Percentiles rank a stretch among this genome's conserved stretches.
Conservation (phyloP, 2,329 filamentous ascomycete species). For the Verticillium alfalfae region DNA sequence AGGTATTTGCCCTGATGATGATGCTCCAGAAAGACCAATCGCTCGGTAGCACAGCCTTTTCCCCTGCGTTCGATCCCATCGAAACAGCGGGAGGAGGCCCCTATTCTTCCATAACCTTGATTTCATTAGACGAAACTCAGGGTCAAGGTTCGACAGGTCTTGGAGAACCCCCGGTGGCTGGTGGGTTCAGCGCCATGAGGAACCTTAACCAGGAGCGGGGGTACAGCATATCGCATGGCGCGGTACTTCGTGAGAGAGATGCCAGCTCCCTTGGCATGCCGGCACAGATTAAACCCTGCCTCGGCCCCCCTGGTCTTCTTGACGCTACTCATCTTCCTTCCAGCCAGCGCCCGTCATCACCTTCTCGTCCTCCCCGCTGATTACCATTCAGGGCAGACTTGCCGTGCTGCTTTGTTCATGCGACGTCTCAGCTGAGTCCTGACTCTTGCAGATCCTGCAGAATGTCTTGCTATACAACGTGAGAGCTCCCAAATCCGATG, state of each 20-base stretch:
- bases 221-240: not conserved
- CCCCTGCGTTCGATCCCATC: not conserved
- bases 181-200: not conserved
- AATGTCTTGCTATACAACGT: not conserved
- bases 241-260: not conserved
- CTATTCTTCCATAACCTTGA: not conserved
- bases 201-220: not conserved
- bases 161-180: not conserved
- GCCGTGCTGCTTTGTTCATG: not conserved
- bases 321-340: not conserved
- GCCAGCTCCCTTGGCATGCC: not conserved
- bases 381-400: not conserved
- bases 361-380: not conserved
- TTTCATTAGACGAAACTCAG: not conserved
- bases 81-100: not conserved
- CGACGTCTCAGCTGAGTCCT: not conserved
- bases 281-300: not conserved
- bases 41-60: not conserved
- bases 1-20: not conserved
- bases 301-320: not conserved
- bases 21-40: not conserved
- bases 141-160: not conserved
- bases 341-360: not conserved
- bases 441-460: not conserved
- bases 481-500: not conserved